phyloP scores from a whole-genome alignment of 1,284 basidiomycete species.

The Apiotrichum domesticum region DNA sequence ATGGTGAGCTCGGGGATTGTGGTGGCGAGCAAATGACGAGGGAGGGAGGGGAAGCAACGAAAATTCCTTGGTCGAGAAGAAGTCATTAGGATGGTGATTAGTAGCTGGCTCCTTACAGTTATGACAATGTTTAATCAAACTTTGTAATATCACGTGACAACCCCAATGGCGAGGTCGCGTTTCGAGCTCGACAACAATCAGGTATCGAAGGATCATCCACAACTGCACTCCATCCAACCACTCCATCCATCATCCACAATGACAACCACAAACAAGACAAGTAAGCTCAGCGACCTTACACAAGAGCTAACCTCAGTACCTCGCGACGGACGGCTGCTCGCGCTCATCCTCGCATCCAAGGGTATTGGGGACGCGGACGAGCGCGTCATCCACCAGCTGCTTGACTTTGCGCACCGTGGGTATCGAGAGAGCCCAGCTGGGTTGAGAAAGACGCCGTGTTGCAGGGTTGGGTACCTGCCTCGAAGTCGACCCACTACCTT shows the following conservation, averaged over 20 bases:
- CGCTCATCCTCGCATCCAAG: slow-evolving; percentile 86
- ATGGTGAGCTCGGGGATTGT: background rate
- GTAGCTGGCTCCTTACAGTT: too few species aligned
- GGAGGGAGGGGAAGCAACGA: too few species aligned
- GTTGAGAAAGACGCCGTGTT: too few species aligned
- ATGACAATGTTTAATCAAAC: too few species aligned
- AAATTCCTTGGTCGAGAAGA: too few species aligned
- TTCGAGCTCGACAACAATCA: background rate
- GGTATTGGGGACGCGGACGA: slow-evolving; percentile 92
- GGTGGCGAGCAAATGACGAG: background rate
- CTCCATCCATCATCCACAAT: slow-evolving; percentile 4
- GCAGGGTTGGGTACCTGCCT: too few species aligned
- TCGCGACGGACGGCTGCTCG: slow-evolving; percentile 83
- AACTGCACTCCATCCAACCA: too few species aligned
- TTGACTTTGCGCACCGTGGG: slow-evolving; percentile 84
- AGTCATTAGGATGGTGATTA: too few species aligned
- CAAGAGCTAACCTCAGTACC: slow-evolving; percentile 49
- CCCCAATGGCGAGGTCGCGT: too few species aligned
- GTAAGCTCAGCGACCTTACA: background rate
- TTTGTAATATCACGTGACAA: too few species aligned
- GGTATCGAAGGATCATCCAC: too few species aligned
- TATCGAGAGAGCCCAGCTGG: background rate
- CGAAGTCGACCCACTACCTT: background rate
- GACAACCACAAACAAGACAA: slow-evolving; percentile 11
- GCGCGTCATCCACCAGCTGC: slow-evolving; percentile 84